A percentile compares a stretch with the other conserved stretches of the same genome.
These are phyloP conservation scores for Diospyros lotus DNA, from an alignment of 148 eudicot species.

Conservation along the genomic window DNA sequence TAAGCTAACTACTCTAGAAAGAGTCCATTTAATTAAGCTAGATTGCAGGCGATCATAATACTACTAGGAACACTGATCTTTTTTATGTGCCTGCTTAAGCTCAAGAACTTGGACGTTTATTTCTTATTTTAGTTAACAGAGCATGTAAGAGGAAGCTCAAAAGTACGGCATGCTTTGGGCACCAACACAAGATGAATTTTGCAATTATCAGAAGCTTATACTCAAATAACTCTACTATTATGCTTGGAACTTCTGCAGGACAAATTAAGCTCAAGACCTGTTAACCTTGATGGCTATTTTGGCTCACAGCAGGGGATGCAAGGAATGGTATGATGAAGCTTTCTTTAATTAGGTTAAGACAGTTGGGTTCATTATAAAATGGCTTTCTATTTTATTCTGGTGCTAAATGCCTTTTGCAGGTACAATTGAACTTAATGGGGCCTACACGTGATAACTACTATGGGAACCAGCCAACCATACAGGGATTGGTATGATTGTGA, in stretches of 20 bases:
- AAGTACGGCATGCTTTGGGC: background rate
- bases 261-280: slow-evolving; percentile 62
- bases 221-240: background rate
- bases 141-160: background rate
- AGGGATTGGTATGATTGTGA: slow-evolving; percentile 64
- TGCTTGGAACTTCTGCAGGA: slow-evolving; percentile 46
- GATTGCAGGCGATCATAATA: background rate
- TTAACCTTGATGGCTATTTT: slow-evolving; percentile 73
- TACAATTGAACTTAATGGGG: slow-evolving; percentile 88
- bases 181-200: background rate
- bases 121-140: background rate
- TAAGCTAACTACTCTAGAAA: background rate
- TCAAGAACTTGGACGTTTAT: background rate
- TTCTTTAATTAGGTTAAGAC: slow-evolving; percentile 7
- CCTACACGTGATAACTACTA: slow-evolving; percentile 78
- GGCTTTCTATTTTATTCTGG: background rate
- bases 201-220: background rate
- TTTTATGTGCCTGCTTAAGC: background rate
- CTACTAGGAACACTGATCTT: background rate
- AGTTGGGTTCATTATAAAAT: background rate
- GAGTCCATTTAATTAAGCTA: too few species aligned
- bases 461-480: slow-evolving; percentile 69
- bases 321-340: slow-evolving; percentile 68
- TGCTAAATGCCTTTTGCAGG: slow-evolving; percentile 34
- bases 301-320: slow-evolving; percentile 65